phyloP scores from a whole-genome alignment of 2,329 filamentous ascomycete species.

The Diplocarpon rosae region DNA sequence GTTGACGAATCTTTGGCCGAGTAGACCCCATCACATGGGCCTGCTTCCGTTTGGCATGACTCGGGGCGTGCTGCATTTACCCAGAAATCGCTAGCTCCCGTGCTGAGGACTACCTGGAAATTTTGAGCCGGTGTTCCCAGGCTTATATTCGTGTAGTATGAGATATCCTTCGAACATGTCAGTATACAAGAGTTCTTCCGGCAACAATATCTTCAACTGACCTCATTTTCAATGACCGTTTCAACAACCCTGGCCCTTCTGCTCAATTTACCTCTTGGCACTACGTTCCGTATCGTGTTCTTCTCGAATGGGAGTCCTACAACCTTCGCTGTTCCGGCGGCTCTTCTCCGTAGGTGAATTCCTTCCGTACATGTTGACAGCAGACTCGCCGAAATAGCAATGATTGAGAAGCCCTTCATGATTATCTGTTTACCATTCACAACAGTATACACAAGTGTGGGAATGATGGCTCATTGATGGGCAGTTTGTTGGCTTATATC shows the following conservation, averaged over 20 bases:
- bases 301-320: slow-evolving; percentile 25
- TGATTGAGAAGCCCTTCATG: slow-evolving; percentile 22
- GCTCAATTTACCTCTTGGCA: slow-evolving; percentile 29
- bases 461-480: not conserved
- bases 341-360: slow-evolving; percentile 21
- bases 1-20: slow-evolving; percentile 61
- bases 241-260: slow-evolving; percentile 35
- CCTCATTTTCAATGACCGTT: slow-evolving; percentile 44
- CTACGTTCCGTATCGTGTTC: slow-evolving; percentile 19
- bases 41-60: slow-evolving; percentile 40
- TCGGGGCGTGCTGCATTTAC: slow-evolving; percentile 53
- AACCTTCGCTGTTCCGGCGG: slow-evolving; percentile 22
- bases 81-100: slow-evolving; percentile 60
- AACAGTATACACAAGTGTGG: not conserved
- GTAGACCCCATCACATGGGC: slow-evolving; percentile 59
- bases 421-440: slow-evolving; percentile 4
- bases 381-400: slow-evolving; percentile 21
- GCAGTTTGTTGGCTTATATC: slow-evolving; percentile 1
- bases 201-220: slow-evolving; percentile 23
- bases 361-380: slow-evolving; percentile 22
- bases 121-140: slow-evolving; percentile 50
- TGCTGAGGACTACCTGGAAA: slow-evolving; percentile 52
- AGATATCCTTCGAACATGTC: slow-evolving; percentile 36
- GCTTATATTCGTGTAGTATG: slow-evolving; percentile 54
- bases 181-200: slow-evolving; percentile 10